Evolutionary conservation across 2,329 filamentous ascomycete species (phyloP).

Genomic region (Beauveria scarabaeidicola): DNA sequence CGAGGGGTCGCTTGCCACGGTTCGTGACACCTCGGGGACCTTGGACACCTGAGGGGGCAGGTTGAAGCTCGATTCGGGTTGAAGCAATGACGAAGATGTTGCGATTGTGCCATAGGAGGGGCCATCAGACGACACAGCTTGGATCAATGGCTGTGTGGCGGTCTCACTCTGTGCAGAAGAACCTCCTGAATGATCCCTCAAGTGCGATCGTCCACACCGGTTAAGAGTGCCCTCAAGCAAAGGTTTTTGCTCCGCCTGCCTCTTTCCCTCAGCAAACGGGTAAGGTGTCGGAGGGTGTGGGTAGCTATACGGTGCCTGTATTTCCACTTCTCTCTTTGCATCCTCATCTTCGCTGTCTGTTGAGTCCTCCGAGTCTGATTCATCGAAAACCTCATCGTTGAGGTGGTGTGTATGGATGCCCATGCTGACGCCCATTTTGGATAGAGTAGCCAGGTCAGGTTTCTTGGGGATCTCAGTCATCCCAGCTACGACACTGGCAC

Average conservation of each 20-base stretch:
- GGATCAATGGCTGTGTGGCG: background rate
- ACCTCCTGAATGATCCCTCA: background rate
- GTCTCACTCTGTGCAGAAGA: background rate
- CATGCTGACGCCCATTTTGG: conserved; percentile 55
- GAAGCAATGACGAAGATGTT: background rate
- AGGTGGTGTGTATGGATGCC: conserved; percentile 71
- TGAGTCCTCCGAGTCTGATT: conserved; percentile 23
- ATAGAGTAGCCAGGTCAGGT: conserved; percentile 42
- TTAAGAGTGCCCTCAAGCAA: background rate
- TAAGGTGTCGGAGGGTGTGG: conserved; percentile 6
- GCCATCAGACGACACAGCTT: background rate
- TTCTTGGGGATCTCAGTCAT: conserved; percentile 54
- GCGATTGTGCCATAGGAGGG: conserved; percentile 10
- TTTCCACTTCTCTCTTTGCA: conserved; percentile 23
- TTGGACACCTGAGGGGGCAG: background rate
- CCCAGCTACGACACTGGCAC: conserved; percentile 38
- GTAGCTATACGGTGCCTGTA: conserved; percentile 10
- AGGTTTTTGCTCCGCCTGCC: background rate
- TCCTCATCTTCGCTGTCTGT: conserved; percentile 25
- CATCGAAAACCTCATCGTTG: conserved; percentile 49
- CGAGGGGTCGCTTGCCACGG: background rate
- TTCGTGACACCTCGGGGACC: conserved; percentile 11
- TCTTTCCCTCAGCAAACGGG: background rate
- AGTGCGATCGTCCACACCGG: conserved; percentile 2
- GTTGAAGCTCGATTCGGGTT: background rate